Conservation (phyloP, 768 basidiomycete genomes). For the Rhizopogon vulgaris region DNA sequence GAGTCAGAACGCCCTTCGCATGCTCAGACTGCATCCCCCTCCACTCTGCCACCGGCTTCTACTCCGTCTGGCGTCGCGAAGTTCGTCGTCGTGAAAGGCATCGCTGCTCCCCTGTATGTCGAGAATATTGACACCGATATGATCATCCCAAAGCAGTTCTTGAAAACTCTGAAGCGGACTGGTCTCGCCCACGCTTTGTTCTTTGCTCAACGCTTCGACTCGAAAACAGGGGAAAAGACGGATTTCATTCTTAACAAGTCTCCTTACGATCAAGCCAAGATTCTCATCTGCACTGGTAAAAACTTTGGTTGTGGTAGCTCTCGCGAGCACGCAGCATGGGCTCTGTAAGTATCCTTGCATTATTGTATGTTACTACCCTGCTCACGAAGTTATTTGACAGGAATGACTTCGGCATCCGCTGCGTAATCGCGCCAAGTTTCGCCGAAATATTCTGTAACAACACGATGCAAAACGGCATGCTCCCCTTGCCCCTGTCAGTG, state of each 20-base stretch:
- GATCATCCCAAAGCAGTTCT: conserved; percentile 92
- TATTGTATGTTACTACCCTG: not conserved
- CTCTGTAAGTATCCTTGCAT: conserved; percentile 48
- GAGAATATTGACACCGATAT: conserved; percentile 90
- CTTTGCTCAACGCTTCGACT: conserved; percentile 72
- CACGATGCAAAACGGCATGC: conserved; percentile 91
- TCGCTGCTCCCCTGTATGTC: conserved; percentile 74
- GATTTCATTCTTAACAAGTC: conserved; percentile 81
- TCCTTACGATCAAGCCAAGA: conserved; percentile 69
- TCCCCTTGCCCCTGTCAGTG: conserved; percentile 67
- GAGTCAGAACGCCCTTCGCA: conserved; percentile 34
- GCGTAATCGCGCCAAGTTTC: conserved; percentile 82
- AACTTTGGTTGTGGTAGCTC: conserved; percentile 93
- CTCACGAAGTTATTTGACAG: conserved; percentile 25
- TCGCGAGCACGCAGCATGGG: conserved; percentile 88
- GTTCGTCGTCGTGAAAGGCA: conserved; percentile 66
- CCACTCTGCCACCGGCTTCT: conserved; percentile 31
- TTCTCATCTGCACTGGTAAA: conserved; percentile 76
- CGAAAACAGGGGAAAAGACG: conserved; percentile 71
- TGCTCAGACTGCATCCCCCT: conserved; percentile 24
- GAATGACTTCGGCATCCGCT: conserved; percentile 87
- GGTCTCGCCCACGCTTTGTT: conserved; percentile 82
- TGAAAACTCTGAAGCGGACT: conserved; percentile 88
- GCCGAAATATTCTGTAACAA: conserved; percentile 90
- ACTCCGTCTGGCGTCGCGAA: conserved; percentile 48